Base-by-base conservation (phyloP, 1,139 yeast species). In the Yamadazyma sp. region DNA sequence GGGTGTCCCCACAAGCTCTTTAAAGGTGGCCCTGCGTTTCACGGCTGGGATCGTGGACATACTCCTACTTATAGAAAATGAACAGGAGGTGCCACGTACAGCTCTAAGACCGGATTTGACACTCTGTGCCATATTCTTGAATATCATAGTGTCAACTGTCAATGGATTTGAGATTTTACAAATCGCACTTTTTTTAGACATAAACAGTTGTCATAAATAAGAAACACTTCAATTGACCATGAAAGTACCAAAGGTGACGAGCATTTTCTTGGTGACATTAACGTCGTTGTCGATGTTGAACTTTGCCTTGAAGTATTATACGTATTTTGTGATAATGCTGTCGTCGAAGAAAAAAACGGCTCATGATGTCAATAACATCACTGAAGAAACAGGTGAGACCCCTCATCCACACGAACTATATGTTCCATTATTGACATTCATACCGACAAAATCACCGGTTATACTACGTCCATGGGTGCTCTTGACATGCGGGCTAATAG, bases 321-420 rank as follows among this genome's bases (percentile, higher is more conserved):
- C 67, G 4, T 63, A 62, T 42, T 62, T 63, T 43, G 60, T 61
- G 18, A 41, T 62, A 12, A 59, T 65, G 44, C 62, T 64, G 6
- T 56, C 68, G 12, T 59, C 66, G 4, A 52, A 65, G 17, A 61
- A 62, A 40, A 48, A 53, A 5, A 47, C 56, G 9, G 53, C 58
- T 31, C 47, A 49, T 33, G 61, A 57, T 31, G 51, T 55, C 33
- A 54, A 55, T 43, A 43, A 57, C 32, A 53, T 62, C 17, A 61
- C 64, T 26, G 59, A 64, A 49, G 68, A 62, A 45, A 61, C 68
- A 2, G 69, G 68, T 4, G 67, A 61, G 39, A 51, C 64, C 2
- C 72, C 70, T 3, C 73, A 66, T 47, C 73, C 74, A 11, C 72
- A 66, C 44, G 72, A 66, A 44, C 52, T 67, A 37, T 68, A 58